Conservation (phyloP, 2,329 filamentous ascomycete genomes). For the Arachnomyces sp. region DNA sequence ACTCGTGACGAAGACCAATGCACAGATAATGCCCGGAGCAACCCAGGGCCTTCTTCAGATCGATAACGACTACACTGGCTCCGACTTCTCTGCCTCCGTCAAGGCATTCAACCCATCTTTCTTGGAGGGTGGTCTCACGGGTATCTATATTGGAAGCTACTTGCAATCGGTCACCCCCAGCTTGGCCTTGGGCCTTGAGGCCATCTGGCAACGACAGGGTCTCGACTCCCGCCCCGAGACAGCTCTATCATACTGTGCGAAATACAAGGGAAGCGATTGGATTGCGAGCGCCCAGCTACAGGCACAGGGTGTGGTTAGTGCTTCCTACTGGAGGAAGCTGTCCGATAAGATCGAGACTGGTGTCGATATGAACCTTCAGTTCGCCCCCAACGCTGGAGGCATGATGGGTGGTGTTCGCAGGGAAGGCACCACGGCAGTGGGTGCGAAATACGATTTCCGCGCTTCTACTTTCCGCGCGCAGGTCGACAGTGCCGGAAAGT, state of each 20-base stretch:
- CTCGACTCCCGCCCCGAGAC: slow-evolving; percentile 84
- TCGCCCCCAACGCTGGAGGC: slow-evolving; percentile 57
- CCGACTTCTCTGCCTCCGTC: slow-evolving; percentile 84
- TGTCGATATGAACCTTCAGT: slow-evolving; percentile 85
- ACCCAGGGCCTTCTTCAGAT: slow-evolving; percentile 83
- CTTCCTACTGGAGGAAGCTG: slow-evolving; percentile 87
- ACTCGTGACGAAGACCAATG: slow-evolving; percentile 76
- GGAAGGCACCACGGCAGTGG: slow-evolving; percentile 83
- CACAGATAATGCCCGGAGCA: slow-evolving; percentile 70
- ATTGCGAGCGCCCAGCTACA: slow-evolving; percentile 84
- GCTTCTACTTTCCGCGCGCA: slow-evolving; percentile 93
- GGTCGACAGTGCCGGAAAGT: slow-evolving; percentile 88
- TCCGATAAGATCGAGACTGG: slow-evolving; percentile 95
- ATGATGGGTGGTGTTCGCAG: slow-evolving; percentile 72
- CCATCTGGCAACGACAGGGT: slow-evolving; percentile 83
- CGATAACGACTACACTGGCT: slow-evolving; percentile 90
- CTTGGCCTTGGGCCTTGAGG: slow-evolving; percentile 81
- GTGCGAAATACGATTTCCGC: slow-evolving; percentile 96
- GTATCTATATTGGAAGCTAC: slow-evolving; percentile 93
- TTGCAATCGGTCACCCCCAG: slow-evolving; percentile 84
- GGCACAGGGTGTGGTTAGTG: slow-evolving; percentile 77
- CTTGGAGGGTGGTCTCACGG: slow-evolving; percentile 84
- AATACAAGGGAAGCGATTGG: slow-evolving; percentile 90
- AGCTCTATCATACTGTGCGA: slow-evolving; percentile 77
- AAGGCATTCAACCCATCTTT: slow-evolving; percentile 95